phyloP scores from a whole-genome alignment of 2,329 filamentous ascomycete genomes.

The Pseudocercospora ulei region DNA sequence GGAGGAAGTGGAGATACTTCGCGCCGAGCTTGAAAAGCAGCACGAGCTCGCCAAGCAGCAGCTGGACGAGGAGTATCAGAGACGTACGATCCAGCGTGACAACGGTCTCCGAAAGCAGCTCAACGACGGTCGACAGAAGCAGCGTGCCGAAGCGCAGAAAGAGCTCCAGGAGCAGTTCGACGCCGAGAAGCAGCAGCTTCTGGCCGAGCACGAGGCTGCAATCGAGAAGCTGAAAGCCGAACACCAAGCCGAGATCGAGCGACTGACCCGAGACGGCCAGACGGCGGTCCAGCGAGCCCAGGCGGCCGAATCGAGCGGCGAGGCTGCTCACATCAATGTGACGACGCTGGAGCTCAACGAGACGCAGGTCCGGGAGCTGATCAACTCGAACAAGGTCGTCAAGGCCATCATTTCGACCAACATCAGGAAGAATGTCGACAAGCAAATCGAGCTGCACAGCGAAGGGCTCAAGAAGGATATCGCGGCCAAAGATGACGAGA shows the following conservation, averaged over 20 bases:
- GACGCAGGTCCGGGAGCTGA: conserved; percentile 43
- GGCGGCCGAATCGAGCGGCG: conserved; percentile 31
- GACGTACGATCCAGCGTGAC: conserved; percentile 60
- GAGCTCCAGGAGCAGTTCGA: conserved; percentile 38
- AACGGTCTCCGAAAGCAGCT: conserved; percentile 58
- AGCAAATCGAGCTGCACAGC: conserved; percentile 37
- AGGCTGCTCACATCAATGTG: conserved; percentile 31
- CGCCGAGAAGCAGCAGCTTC: conserved; percentile 43
- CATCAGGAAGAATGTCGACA: conserved; percentile 45
- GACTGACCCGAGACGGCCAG: conserved; percentile 33
- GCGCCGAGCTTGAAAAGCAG: conserved; percentile 35
- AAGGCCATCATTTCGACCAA: conserved; percentile 49
- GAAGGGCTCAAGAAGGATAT: conserved; percentile 34
- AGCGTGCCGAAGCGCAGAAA: conserved; percentile 34
- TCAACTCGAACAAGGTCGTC: conserved; percentile 44
- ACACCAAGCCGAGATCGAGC: conserved; percentile 35
- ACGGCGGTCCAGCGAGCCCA: conserved; percentile 34
- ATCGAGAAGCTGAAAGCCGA: conserved; percentile 35
- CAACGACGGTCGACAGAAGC: conserved; percentile 37
- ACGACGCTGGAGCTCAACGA: conserved; percentile 39
- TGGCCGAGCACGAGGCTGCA: conserved; percentile 40
- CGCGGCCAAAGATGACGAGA: conserved; percentile 29
- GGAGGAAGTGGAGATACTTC: conserved; percentile 37
- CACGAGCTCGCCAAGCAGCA: conserved; percentile 37
- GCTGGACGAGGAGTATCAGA: conserved; percentile 44